Conservation (phyloP, 768 basidiomycete genomes). For the Russula griseocarnosa region DNA sequence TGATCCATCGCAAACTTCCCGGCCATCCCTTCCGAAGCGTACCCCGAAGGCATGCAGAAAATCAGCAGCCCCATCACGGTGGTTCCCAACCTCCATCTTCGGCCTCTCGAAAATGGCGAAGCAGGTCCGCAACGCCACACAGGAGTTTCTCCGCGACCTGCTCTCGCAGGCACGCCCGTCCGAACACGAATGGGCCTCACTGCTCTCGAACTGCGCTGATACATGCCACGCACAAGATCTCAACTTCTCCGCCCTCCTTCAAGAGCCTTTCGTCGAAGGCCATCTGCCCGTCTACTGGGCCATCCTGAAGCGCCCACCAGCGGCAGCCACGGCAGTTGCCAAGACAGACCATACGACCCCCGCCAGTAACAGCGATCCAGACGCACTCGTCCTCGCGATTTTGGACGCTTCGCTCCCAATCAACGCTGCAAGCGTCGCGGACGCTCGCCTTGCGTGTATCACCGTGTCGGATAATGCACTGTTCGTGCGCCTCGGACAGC, state of each 20-base stretch:
- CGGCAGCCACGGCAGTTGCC: neutral
- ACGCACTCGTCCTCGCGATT: conserved; percentile 45
- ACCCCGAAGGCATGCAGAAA: conserved; percentile 2
- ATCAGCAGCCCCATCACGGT: conserved; percentile 6
- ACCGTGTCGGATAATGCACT: conserved; percentile 56
- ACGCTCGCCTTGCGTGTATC: conserved; percentile 65
- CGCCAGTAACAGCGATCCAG: conserved; percentile 15
- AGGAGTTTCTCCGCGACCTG: conserved; percentile 33
- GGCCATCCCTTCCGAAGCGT: neutral
- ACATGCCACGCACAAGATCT: conserved; percentile 51
- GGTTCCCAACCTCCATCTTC: conserved; percentile 24
- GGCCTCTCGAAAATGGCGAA: conserved; percentile 29
- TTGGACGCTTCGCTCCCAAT: conserved; percentile 51
- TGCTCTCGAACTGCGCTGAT: conserved; percentile 60
- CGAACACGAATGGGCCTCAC: conserved; percentile 34
- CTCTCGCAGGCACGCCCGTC: conserved; percentile 39
- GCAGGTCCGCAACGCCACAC: conserved; percentile 24
- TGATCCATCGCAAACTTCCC: neutral
- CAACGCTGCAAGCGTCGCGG: conserved; percentile 44
- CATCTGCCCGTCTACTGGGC: conserved; percentile 73
- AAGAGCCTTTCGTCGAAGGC: conserved; percentile 58
- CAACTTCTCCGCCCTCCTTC: conserved; percentile 52
- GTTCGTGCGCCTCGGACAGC: conserved; percentile 53
- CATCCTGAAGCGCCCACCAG: conserved; percentile 51
- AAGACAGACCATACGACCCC: conserved; percentile 5